phyloP scores from a whole-genome alignment of 2,329 filamentous ascomycete species.

The Ophiostoma populinum region DNA sequence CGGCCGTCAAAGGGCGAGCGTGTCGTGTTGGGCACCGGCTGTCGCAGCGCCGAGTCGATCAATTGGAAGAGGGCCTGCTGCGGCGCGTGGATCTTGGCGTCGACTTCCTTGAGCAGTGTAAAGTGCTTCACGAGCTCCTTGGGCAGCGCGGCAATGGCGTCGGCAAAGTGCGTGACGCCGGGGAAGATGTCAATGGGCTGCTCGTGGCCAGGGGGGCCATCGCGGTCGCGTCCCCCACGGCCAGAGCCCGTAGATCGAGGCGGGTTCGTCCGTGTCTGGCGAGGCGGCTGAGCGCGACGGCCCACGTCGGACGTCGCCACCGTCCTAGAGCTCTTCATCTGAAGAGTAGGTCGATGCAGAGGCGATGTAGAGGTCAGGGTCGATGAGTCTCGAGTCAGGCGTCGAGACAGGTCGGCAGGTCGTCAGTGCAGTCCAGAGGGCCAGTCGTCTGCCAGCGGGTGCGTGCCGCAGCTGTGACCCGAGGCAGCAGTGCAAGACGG shows the following conservation, averaged over 20 bases:
- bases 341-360: slow-evolving; percentile 7
- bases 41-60: slow-evolving; percentile 44
- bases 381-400: too few relatives aligned
- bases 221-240: slow-evolving; percentile 16
- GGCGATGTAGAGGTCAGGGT: too few relatives aligned
- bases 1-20: slow-evolving; percentile 27
- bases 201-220: slow-evolving; percentile 29
- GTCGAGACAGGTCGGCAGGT: too few relatives aligned
- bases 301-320: slow-evolving; percentile 22
- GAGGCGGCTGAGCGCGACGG: slow-evolving; percentile 13
- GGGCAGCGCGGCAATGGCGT: slow-evolving; percentile 79
- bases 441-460: too few relatives aligned
- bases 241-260: slow-evolving; percentile 26
- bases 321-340: slow-evolving; percentile 40
- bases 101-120: slow-evolving; percentile 89
- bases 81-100: slow-evolving; percentile 84
- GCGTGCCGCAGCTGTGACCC: too few relatives aligned
- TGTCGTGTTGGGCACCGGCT: slow-evolving; percentile 26
- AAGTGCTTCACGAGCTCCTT: slow-evolving; percentile 93
- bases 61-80: slow-evolving; percentile 68
- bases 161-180: slow-evolving; percentile 61
- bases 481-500: too few relatives aligned
- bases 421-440: too few relatives aligned
- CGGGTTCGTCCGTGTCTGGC: slow-evolving; percentile 32
- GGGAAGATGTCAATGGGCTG: slow-evolving; percentile 51